Evolutionary conservation across 2,329 filamentous ascomycete species (phyloP).

Genomic region (Fonsecaea erecta): DNA sequence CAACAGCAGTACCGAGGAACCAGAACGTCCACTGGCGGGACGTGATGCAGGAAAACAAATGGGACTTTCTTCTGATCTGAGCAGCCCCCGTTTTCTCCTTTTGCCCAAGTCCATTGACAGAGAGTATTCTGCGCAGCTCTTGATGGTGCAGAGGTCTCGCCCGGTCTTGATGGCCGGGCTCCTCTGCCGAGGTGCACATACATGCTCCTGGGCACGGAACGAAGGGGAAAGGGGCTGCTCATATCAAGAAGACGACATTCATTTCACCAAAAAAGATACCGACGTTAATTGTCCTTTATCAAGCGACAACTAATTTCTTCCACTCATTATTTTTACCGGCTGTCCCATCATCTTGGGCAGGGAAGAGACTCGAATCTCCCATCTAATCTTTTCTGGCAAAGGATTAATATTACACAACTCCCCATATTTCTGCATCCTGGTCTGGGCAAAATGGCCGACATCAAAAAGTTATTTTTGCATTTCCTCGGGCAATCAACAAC

Average conservation of each 20-base stretch:
- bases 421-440: slow-evolving; percentile 30
- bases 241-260: slow-evolving; percentile 21
- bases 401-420: slow-evolving; percentile 25
- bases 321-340: slow-evolving; percentile 9
- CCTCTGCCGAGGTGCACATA: slow-evolving; percentile 19
- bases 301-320: slow-evolving; percentile 27
- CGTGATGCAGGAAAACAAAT: slow-evolving; percentile 86
- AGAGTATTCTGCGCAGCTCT: slow-evolving; percentile 9
- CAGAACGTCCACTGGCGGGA: slow-evolving; percentile 91
- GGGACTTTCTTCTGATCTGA: slow-evolving; percentile 85
- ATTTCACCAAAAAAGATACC: slow-evolving; percentile 11
- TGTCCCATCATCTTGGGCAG: background rate
- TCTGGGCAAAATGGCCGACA: slow-evolving; percentile 18
- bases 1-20: slow-evolving; percentile 31
- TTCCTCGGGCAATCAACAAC: slow-evolving; percentile 17
- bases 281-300: slow-evolving; percentile 31
- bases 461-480: slow-evolving; percentile 21
- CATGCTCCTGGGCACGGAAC: background rate
- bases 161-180: slow-evolving; percentile 23
- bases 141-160: slow-evolving; percentile 15
- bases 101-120: background rate
- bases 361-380: background rate
- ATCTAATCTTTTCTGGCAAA: slow-evolving; percentile 35
- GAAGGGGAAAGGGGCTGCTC: background rate
- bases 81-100: background rate